Evolutionary conservation across 164 flowering plant genomes (phyloP).

Genomic region (Liriodendron chinense): DNA sequence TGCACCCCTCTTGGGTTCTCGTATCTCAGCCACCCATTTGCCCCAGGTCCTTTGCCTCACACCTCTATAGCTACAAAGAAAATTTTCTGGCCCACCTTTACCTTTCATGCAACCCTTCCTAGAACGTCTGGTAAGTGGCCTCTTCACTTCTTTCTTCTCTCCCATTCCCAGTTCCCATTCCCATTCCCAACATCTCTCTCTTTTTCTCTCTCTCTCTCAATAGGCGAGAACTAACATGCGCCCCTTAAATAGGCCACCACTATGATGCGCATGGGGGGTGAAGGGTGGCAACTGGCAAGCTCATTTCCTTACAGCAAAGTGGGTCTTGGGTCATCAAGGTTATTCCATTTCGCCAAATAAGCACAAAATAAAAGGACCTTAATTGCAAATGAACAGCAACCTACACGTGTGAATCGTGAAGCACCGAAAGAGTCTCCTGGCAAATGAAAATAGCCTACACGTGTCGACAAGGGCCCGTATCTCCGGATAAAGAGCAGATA

Average conservation of each 20-base stretch:
- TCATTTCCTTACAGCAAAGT: slow-evolving; percentile 6
- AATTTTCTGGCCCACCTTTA: slow-evolving; percentile 68
- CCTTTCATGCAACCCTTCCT: slow-evolving; percentile 68
- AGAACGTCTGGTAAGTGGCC: slow-evolving; percentile 26
- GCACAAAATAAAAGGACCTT: not conserved
- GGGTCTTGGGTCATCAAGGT: not conserved
- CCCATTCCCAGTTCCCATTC: slow-evolving; percentile 1
- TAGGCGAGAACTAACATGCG: not conserved
- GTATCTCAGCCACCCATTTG: slow-evolving; percentile 73
- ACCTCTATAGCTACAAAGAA: slow-evolving; percentile 46
- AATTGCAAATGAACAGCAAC: not conserved
- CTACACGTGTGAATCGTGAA: not conserved
- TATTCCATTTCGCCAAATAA: not conserved
- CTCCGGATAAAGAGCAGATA: not conserved
- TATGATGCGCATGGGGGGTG: not conserved
- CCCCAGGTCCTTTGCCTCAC: slow-evolving; percentile 72
- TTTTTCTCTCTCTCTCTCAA: too few species aligned
- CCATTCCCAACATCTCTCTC: not conserved
- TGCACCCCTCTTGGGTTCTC: slow-evolving; percentile 51
- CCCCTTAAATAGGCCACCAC: not conserved
- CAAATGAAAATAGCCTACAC: not conserved
- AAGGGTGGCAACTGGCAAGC: slow-evolving; percentile 5
- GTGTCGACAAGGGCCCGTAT: not conserved
- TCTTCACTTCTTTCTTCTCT: slow-evolving; percentile 12
- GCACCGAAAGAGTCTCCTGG: not conserved